These are phyloP conservation scores for Leccinum subgranulosum DNA, from an alignment of 768 basidiomycete genomes.

Conservation along the genomic window DNA sequence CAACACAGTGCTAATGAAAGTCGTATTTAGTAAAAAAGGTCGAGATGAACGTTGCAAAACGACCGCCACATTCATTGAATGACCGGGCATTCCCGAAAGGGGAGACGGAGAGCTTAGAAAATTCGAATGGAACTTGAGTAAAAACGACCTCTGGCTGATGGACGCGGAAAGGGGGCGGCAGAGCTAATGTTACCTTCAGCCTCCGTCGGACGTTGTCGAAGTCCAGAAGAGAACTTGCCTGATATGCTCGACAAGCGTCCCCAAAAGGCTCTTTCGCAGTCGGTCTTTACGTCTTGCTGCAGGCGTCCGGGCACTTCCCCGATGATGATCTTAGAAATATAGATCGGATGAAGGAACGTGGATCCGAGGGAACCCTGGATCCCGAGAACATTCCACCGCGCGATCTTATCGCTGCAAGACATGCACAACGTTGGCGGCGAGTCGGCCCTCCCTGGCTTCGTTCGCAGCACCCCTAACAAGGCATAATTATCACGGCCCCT, in stretches of 20 bases:
- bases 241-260: conserved; percentile 44
- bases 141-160: conserved; percentile 54
- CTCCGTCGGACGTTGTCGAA: neutral
- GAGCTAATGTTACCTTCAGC: conserved; percentile 30
- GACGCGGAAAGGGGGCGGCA: conserved; percentile 48
- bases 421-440: conserved; percentile 79
- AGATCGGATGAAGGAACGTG: conserved; percentile 54
- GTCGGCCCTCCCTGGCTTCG: conserved; percentile 93
- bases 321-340: conserved; percentile 62
- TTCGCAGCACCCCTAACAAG: conserved; percentile 74
- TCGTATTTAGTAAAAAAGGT: neutral
- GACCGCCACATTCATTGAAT: conserved; percentile 65
- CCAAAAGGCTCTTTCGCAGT: conserved; percentile 70
- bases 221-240: conserved; percentile 30
- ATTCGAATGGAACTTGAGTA: conserved; percentile 55
- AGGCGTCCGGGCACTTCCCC: conserved; percentile 58
- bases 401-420: conserved; percentile 96
- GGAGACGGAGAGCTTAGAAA: conserved; percentile 44
- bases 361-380: conserved; percentile 81
- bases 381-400: conserved; percentile 79
- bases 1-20: conserved; percentile 61
- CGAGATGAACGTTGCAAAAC: neutral
- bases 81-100: conserved; percentile 37
- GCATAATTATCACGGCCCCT: conserved; percentile 82
- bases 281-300: conserved; percentile 43